phyloP scores from a whole-genome alignment of 495 filamentous ascomycete genomes.

The Annulohypoxylon stygium region DNA sequence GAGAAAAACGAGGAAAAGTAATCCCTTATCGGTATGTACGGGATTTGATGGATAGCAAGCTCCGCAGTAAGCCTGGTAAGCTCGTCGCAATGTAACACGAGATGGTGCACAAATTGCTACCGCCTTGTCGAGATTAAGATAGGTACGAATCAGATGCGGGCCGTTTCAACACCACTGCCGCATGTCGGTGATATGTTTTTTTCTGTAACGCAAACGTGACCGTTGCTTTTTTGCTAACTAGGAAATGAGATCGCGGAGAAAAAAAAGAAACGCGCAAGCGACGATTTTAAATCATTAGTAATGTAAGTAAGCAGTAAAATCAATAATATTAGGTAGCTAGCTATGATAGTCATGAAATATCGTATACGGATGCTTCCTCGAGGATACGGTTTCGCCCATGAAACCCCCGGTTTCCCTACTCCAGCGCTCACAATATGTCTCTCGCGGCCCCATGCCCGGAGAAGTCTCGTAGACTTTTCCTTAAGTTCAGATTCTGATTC shows the following conservation, averaged over 20 bases:
- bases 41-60: slow-evolving; percentile 27
- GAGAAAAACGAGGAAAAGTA: slow-evolving; percentile 1
- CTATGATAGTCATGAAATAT: slow-evolving; percentile 43
- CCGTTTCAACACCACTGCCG: slow-evolving; percentile 30
- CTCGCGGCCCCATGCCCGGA: slow-evolving; percentile 36
- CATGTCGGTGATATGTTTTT: slow-evolving; percentile 18
- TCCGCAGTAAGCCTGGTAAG: slow-evolving; percentile 47
- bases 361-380: slow-evolving; percentile 39
- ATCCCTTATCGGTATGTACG: slow-evolving; percentile 43
- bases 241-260: slow-evolving; percentile 3
- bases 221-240: background rate
- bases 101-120: slow-evolving; percentile 23
- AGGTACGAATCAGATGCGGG: slow-evolving; percentile 29
- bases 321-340: slow-evolving; percentile 27
- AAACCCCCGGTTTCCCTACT: slow-evolving; percentile 14
- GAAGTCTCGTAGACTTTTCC: slow-evolving; percentile 20
- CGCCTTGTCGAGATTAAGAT: slow-evolving; percentile 42
- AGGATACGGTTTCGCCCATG: slow-evolving; percentile 13
- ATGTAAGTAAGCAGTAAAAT: slow-evolving; percentile 37
- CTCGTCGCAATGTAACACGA: slow-evolving; percentile 46
- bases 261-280: background rate
- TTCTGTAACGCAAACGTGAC: slow-evolving; percentile 25
- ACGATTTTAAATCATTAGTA: slow-evolving; percentile 43
- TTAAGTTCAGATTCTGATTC: slow-evolving; percentile 25
- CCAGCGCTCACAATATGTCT: slow-evolving; percentile 27